Evolutionary conservation across 2,329 filamentous ascomycete genomes (phyloP), one percentile per base, ranked within the genome.

Genomic region (Pyrenophora graminea): DNA sequence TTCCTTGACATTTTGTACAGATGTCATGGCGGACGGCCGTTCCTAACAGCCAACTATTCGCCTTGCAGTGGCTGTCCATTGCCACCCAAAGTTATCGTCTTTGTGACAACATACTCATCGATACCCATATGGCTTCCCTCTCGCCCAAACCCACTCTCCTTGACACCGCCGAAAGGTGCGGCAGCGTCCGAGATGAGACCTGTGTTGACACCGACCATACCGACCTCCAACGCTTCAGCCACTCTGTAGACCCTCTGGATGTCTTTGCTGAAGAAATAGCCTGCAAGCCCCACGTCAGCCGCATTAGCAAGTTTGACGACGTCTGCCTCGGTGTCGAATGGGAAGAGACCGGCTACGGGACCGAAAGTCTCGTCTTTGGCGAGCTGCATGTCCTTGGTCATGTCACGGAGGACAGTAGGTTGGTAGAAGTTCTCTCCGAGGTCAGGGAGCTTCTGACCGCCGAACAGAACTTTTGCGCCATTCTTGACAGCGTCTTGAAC

Each of bases 311-410:
- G 76, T 56, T 83, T 80, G 25, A 97, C 85, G 4, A 96, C 94
- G 66, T 97, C 92, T 45, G 88, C 86, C 76, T 97, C 94, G 0
- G 87, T 91, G 39, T 90, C 83, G 69, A 97, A 99, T 41, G 86
- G 82, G 79, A 97, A 97, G 12, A 97, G 76, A 0, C 89, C 93
- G 0, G 92, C 93, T 0, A 97, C 89, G 2, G 94, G 94, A 0
- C 94, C 94, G 70, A 99, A 99, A 0, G 93, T 99, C 79, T 99
- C 94, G 74, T 97, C 93, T 1, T 79, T 79, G 4, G 90, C 87
- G 61, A 97, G 82, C 53, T 84, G 81, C 94, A 97, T 97, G 36
- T 92, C 85, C 51, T 82, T 79, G 9, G 81, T 96, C 87, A 96
- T 93, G 56, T 89, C 89, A 8, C 89, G 87, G 54, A 99, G 85